phyloP scores from a whole-genome alignment of 2,329 filamentous ascomycete species.

The Aureobasidium melanogenum region DNA sequence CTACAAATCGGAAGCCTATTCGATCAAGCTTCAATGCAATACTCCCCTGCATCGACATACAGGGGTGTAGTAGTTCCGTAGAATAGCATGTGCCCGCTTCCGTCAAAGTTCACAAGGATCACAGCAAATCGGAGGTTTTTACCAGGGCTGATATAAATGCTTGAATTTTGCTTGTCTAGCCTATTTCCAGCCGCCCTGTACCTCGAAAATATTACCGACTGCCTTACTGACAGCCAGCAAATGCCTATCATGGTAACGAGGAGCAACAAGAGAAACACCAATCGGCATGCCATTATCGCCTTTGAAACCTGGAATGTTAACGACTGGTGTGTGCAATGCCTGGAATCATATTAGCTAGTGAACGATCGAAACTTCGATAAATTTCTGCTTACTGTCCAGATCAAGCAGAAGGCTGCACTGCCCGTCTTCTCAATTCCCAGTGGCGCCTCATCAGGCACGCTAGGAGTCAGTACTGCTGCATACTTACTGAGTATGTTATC shows the following conservation, averaged over 20 bases:
- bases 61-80: no score
- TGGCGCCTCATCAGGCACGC: slow-evolving; percentile 52
- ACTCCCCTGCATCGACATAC: no score
- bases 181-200: not conserved
- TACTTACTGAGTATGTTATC: slow-evolving; percentile 46
- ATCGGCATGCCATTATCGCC: slow-evolving; percentile 51
- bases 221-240: slow-evolving; percentile 23
- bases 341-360: not conserved
- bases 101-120: no score
- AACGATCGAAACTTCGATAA: not conserved
- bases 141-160: no score
- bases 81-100: no score
- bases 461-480: slow-evolving; percentile 49
- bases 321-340: slow-evolving; percentile 49
- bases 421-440: slow-evolving; percentile 47
- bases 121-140: no score
- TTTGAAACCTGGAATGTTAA: slow-evolving; percentile 57
- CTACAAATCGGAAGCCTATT: no score
- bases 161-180: no score
- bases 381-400: slow-evolving; percentile 42
- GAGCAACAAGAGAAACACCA: slow-evolving; percentile 45
- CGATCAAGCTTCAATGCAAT: no score
- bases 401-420: slow-evolving; percentile 37
- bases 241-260: slow-evolving; percentile 37
- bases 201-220: not conserved